Base-by-base conservation (phyloP, 495 filamentous ascomycete species). In the Trichoderma reesei region DNA sequence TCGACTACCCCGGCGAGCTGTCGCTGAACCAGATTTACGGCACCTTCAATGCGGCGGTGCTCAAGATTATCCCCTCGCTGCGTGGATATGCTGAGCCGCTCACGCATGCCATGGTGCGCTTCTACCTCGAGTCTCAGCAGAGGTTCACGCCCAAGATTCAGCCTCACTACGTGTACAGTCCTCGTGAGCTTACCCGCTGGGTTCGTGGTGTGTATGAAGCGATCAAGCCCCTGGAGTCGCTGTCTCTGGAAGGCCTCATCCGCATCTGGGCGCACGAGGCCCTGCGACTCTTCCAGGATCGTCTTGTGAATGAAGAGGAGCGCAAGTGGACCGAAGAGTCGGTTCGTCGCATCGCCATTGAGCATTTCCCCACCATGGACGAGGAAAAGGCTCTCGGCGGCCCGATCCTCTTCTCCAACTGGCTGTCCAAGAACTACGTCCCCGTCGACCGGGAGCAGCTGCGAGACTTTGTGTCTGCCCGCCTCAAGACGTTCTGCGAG, bases 231-330 rank as follows among this genome's bases (percentile, higher is more conserved):
- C 83, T 98, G 2, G 94, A 99, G 73, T 89, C 76, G 8, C 79
- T 99, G 42, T 82, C 89, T 13, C 77, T 98, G 11, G 94, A 99
- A 73, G 95, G 95, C 2, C 82, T 99, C 39, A 90, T 99, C 36
- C 86, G 94, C 37, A 96, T 99, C 67, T 99, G 94, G 94, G 94
- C 94, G 3, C 94, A 99, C 69, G 94, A 99, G 73, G 94, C 94
- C 39, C 78, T 98, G 18, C 88, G 94, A 37, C 83, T 99, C 44
- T 99, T 99, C 83, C 91, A 96, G 69, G 94, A 99, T 79, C 87
- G 94, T 75, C 80, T 99, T 39, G 91, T 99, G 60, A 85, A 82
- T 1, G 94, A 99, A 71, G 91, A 97, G 3, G 94, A 99, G 76
- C 86, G 95, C 64, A 85, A 90, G 70, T 99, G 94, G 94, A 99